Base-by-base conservation (phyloP, 306 rosid genomes). In the Cotoneaster glaucophyllus region DNA sequence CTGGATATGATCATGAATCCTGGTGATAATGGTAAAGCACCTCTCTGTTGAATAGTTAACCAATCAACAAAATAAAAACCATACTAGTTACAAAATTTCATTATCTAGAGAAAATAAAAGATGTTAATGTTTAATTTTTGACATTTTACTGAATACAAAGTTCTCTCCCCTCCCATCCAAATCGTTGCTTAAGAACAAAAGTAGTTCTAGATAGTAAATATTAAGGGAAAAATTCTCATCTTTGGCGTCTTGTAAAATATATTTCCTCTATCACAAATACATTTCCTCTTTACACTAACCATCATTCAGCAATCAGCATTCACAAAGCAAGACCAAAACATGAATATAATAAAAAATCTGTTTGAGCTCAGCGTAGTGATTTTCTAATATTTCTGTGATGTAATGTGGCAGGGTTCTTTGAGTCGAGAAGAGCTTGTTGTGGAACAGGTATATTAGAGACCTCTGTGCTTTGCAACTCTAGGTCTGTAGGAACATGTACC, bases 371-470 rank as follows among this genome's bases (percentile, higher is more conserved):
- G 65, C 15, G 56, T 9, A 63, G 37, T 72, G 43, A 29, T 59
- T 77, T 29, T 48, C 19, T 48, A 48, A 48, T 48, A 48, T 3
- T 48, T 4, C 53, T 48, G 53, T 15, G 53, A 59, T 64, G 58
- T 57, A 22, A 56, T 58, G 69, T 41, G 26, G 74, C 73, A 85
- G 87, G 93, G 61, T 87, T 89, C 78, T 78, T 78, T 63, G 86
- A 89, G 59, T 68, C 85, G 31, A 84, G 94, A 78, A 80, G 79
- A 73, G 91, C 90, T 65, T 85, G 94, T 64, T 89, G 88, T 64
- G 94, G 94, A 77, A 87, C 94, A n/a, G 91, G 91, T 4, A 80
- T 75, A 44, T 3, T 89, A 28, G 90, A 89, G 76, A 87, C 91
- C 63, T 87, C 91, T 56, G 58, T 82, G 69, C 90, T 87, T 4